Conservation (phyloP, 306 rosid species). For the Adenanthera pavonina region DNA sequence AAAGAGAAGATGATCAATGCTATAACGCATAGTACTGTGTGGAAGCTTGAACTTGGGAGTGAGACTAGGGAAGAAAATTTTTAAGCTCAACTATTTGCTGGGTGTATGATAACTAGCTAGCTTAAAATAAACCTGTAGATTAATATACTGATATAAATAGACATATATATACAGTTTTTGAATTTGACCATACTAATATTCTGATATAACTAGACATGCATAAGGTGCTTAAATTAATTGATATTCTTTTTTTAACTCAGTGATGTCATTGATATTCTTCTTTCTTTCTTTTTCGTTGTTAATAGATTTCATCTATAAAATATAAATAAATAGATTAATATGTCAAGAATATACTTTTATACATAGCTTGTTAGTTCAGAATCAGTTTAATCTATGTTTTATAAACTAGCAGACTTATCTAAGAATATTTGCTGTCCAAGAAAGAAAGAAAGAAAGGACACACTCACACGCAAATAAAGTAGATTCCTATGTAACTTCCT, state of each 20-base stretch:
- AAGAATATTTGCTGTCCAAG: slow-evolving; percentile 25
- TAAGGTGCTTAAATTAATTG: neutral
- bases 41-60: slow-evolving; percentile 32
- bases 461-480: neutral
- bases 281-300: neutral
- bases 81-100: neutral
- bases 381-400: neutral
- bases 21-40: neutral
- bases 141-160: neutral
- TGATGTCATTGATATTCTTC: neutral
- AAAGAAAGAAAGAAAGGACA: slow-evolving; percentile 9
- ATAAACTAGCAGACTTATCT: neutral
- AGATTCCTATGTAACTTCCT: slow-evolving; percentile 40
- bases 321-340: neutral
- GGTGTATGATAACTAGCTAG: neutral
- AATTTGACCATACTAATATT: neutral
- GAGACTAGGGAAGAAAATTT: neutral
- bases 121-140: neutral
- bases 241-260: too few relatives aligned
- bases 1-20: slow-evolving; percentile 9
- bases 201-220: neutral
- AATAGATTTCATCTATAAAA: neutral
- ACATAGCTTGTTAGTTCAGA: neutral
- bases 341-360: neutral
- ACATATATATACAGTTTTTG: neutral